Base-by-base conservation (phyloP, 192 early-diverging fungal species). In the Obelidium mucronatum region DNA sequence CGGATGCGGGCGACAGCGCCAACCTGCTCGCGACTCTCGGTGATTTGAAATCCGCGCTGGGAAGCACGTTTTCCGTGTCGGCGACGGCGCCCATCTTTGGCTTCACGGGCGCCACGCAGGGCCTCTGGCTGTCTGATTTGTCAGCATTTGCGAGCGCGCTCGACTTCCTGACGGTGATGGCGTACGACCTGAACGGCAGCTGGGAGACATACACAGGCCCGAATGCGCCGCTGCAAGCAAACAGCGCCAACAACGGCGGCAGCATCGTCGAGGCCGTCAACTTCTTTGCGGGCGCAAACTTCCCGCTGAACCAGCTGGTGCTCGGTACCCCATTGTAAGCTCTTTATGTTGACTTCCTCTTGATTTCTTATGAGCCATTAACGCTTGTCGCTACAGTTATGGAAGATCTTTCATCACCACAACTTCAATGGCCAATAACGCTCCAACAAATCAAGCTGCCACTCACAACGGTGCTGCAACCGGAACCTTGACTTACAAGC, bases 111-210 rank as follows among this genome's bases (percentile, higher is more conserved):
- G 33, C 26, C 33, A n/a, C n/a, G n/a, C 15, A 60, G 6, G 26
- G 33, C 6, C 6, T 13, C 33, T 34, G 13, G 13, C 24, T 60
- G 58, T 13, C 58, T 19, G 58, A 60, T 1, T 13, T 34, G 6
- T 34, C 26, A 6, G 26, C 13, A 33, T 60, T 19, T 24, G 58
- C 58, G 8, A 13, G 8, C 8, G 24, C 8, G 6, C 58, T 66
- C 15, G 40, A 66, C 36, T 66, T 39, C 28, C 19, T 66, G 2
- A 42, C 15, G 15, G n/a, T 66, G 17, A 66, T 66, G 64, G 64
- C 19, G 1, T 66, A 66, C 28, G 64, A 66, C 28, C 17, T 66
- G 64, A 66, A 66, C 34, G 64, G 64, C 17, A 13, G 26, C 2
- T 66, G 60, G 60, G 30, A 62, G 2, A 30, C 24, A 17, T 24